Conservation (phyloP, 306 rosid species). For the Vigna unguiculata region DNA sequence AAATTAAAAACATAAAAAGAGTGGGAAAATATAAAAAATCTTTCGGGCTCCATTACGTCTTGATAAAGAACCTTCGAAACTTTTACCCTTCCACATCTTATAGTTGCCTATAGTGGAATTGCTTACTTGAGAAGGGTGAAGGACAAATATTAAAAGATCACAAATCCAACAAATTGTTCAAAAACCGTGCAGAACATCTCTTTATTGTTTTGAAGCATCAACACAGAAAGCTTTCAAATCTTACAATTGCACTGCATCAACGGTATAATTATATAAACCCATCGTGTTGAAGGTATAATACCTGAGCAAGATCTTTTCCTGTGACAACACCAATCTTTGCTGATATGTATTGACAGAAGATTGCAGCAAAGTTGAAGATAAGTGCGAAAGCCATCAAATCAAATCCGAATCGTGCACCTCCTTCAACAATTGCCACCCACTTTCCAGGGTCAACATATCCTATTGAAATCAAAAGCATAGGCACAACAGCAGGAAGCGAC, state of each 20-base stretch:
- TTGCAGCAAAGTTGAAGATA: constrained; percentile 81
- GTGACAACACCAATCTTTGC: constrained; percentile 82
- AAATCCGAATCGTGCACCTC: constrained; percentile 82
- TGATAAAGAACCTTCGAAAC: constrained; percentile 10
- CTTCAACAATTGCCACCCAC: constrained; percentile 88
- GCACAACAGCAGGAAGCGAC: constrained; percentile 67
- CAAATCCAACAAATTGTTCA: constrained; percentile 24
- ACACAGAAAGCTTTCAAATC: neutral
- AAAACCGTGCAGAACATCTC: constrained; percentile 7
- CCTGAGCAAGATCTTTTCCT: constrained; percentile 94
- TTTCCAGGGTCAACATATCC: constrained; percentile 97
- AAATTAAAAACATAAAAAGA: constrained; percentile 15
- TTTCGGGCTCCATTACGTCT: constrained; percentile 11
- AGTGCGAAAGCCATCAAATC: constrained; percentile 71
- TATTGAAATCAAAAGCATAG: constrained; percentile 72
- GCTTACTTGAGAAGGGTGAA: neutral
- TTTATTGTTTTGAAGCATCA: neutral
- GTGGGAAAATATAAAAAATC: neutral
- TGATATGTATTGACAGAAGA: constrained; percentile 82
- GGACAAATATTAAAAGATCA: constrained; percentile 4
- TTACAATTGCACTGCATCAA: neutral
- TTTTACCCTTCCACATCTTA: constrained; percentile 21
- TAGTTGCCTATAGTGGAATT: constrained; percentile 14
- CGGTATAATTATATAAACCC: constrained; percentile 19
- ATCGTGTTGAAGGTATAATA: constrained; percentile 43